Conservation (phyloP, 164 flowering plant genomes). For the Warburgia ugandensis region DNA sequence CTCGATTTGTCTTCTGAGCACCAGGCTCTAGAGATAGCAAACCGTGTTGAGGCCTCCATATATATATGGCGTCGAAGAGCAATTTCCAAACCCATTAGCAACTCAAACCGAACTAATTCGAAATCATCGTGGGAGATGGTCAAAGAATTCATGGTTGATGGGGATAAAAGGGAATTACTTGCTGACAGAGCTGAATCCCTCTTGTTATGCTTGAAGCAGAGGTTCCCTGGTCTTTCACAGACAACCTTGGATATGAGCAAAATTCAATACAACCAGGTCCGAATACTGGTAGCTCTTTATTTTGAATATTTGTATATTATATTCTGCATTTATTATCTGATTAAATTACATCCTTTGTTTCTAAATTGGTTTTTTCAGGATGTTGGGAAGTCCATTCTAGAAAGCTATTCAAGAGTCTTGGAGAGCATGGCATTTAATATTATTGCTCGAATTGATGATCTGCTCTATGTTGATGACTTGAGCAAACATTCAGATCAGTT, state of each 20-base stretch:
- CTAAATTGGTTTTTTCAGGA: conserved; percentile 42
- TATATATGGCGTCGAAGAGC: conserved; percentile 72
- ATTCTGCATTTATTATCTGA: background rate
- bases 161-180: conserved; percentile 72
- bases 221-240: conserved; percentile 82
- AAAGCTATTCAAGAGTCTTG: conserved; percentile 97
- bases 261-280: conserved; percentile 91
- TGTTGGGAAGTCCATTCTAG: conserved; percentile 88
- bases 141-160: conserved; percentile 72
- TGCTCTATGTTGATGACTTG: conserved; percentile 83
- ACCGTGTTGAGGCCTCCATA: conserved; percentile 84
- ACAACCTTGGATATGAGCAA: conserved; percentile 84
- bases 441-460: conserved; percentile 85
- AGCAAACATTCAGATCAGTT: conserved; percentile 53
- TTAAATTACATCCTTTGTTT: background rate
- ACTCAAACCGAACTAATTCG: conserved; percentile 38
- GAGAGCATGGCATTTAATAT: conserved; percentile 93
- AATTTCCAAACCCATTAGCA: conserved; percentile 30
- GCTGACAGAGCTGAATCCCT: conserved; percentile 89
- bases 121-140: conserved; percentile 92
- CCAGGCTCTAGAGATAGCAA: conserved; percentile 80
- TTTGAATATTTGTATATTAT: background rate
- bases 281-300: background rate
- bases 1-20: conserved; percentile 82
- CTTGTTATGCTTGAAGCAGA: conserved; percentile 75